Evolutionary conservation across 805 yeast species (phyloP).

Genomic region (Kuraishia capsulata): DNA sequence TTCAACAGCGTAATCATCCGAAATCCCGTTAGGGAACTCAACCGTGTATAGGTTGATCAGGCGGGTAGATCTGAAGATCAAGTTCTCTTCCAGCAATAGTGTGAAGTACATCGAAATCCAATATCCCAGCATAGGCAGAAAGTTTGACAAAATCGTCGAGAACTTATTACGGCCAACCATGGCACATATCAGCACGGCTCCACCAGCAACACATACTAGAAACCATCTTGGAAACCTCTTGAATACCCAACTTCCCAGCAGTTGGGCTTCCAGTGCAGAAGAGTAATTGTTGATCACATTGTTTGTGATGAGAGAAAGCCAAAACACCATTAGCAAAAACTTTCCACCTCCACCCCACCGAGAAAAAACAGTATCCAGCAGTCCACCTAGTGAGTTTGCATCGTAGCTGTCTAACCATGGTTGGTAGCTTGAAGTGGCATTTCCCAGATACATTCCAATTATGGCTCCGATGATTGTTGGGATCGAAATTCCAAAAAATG

Average conservation of each 20-base stretch:
- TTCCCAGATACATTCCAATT: conserved; percentile 61
- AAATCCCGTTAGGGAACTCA: conserved; percentile 26
- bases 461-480: conserved; percentile 76
- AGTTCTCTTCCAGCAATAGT: conserved; percentile 64
- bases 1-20: not conserved
- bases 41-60: conserved; percentile 31
- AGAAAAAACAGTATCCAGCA: conserved; percentile 51
- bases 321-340: conserved; percentile 59
- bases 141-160: conserved; percentile 65
- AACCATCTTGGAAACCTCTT: conserved; percentile 68
- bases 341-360: conserved; percentile 76
- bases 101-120: conserved; percentile 80
- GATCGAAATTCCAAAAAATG: conserved; percentile 55
- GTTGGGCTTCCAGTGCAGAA: conserved; percentile 71
- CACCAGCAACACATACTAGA: conserved; percentile 57
- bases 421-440: conserved; percentile 48
- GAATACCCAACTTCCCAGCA: conserved; percentile 38
- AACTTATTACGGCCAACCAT: conserved; percentile 70
- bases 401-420: conserved; percentile 53
- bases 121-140: conserved; percentile 86
- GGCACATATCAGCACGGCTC: conserved; percentile 59
- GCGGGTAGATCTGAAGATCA: conserved; percentile 51
- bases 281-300: conserved; percentile 77
- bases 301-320: conserved; percentile 71
- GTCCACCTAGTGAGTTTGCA: conserved; percentile 64